phyloP scores from a whole-genome alignment of 306 rosid genomes.

The Erythrophleum fordii region DNA sequence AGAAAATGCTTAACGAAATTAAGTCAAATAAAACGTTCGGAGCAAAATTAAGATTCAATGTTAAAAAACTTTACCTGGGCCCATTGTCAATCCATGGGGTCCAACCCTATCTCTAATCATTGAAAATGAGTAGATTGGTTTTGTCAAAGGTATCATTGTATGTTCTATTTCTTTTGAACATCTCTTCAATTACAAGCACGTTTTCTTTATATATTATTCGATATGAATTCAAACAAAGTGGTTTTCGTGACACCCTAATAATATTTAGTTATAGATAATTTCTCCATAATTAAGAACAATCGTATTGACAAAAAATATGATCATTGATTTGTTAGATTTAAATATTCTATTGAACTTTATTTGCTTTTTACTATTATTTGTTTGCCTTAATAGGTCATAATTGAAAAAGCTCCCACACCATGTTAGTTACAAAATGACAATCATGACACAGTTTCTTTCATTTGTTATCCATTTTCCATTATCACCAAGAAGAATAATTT shows the following conservation, averaged over 20 bases:
- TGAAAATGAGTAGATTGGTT: not conserved
- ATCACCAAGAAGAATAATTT: slow-evolving; percentile 28
- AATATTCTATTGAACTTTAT: not conserved
- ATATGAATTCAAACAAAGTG: not conserved
- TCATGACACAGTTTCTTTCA: slow-evolving; percentile 38
- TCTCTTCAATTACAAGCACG: not conserved
- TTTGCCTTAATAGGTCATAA: slow-evolving; percentile 41
- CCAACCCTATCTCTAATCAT: not conserved
- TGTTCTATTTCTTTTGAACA: not conserved
- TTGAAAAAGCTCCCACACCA: slow-evolving; percentile 43
- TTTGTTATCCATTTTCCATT: not conserved
- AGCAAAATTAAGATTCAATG: not conserved
- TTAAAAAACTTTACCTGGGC: not conserved
- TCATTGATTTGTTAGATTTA: not conserved
- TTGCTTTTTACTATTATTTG: not conserved
- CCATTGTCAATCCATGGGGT: not conserved
- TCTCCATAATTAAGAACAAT: not conserved
- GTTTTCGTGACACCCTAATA: not conserved
- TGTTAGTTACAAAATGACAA: slow-evolving; percentile 45
- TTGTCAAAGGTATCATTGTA: not conserved
- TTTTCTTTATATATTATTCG: not conserved
- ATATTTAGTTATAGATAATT: not conserved
- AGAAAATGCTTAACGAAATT: not conserved
- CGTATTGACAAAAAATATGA: not conserved
- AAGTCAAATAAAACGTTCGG: not conserved